phyloP scores from a whole-genome alignment of 176 grass and related monocot genomes.

The Paspalum notatum region DNA sequence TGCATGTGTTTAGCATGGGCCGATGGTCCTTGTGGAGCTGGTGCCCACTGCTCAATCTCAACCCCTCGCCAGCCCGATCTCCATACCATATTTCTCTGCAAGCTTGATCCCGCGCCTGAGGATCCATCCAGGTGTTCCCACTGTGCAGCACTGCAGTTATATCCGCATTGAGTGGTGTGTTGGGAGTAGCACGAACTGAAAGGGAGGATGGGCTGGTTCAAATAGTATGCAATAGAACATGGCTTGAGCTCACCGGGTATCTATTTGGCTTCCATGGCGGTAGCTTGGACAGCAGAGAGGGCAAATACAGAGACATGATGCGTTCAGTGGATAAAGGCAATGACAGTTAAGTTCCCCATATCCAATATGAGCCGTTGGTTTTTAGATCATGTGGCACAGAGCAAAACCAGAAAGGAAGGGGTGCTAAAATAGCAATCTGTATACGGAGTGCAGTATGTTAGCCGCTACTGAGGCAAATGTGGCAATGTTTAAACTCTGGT shows the following conservation, averaged over 20 bases:
- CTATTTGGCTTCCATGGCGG: not conserved
- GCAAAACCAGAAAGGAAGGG: not conserved
- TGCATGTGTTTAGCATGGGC: not conserved
- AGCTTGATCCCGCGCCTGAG: not conserved
- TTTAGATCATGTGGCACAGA: too few relatives aligned
- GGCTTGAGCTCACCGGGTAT: not conserved
- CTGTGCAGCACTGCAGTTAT: not conserved
- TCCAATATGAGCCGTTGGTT: too few relatives aligned
- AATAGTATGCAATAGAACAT: not conserved
- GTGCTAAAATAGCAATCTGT: not conserved
- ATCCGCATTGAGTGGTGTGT: too few relatives aligned
- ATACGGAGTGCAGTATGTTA: not conserved
- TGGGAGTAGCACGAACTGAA: too few relatives aligned
- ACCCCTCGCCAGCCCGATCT: not conserved
- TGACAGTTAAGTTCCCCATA: not conserved
- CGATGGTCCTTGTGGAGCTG: not conserved
- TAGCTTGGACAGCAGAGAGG: not conserved
- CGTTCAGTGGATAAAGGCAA: not conserved
- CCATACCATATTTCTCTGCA: not conserved
- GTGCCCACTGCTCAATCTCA: not conserved
- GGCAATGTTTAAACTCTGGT: not conserved
- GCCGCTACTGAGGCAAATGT: not conserved
- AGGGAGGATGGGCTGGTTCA: too few relatives aligned
- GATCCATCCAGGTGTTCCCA: too few relatives aligned
- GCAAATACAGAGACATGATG: not conserved